Evolutionary conservation across 306 rosid species (phyloP).

Genomic region (Quercus variabilis): DNA sequence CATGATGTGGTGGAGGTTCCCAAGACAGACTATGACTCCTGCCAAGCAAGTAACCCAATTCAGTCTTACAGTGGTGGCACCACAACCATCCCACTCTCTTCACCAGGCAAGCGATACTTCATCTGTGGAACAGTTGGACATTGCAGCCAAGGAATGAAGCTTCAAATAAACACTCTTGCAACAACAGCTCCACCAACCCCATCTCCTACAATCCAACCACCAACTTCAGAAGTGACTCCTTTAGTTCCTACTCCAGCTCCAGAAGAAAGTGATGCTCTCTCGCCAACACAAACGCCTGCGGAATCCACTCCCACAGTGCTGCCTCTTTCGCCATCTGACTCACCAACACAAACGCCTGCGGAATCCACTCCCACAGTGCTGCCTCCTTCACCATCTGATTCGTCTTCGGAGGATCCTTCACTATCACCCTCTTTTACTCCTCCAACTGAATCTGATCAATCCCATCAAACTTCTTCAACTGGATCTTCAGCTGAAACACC

Average conservation of each 20-base stretch:
- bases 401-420: neutral
- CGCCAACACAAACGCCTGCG: conserved; percentile 34
- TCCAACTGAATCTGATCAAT: conserved; percentile 28
- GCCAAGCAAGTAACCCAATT: conserved; percentile 49
- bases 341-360: conserved; percentile 32
- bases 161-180: conserved; percentile 64
- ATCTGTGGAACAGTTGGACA: conserved; percentile 73
- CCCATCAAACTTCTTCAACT: conserved; percentile 29
- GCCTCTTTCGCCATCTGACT: conserved; percentile 8
- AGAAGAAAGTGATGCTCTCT: conserved; percentile 14
- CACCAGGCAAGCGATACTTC: conserved; percentile 78
- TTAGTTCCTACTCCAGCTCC: conserved; percentile 37
- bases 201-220: conserved; percentile 28
- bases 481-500: conserved; percentile 36
- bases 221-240: conserved; percentile 15
- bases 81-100: conserved; percentile 56
- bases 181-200: conserved; percentile 29
- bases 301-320: conserved; percentile 12
- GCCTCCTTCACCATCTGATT: conserved; percentile 7
- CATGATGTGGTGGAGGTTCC: conserved; percentile 77
- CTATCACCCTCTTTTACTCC: conserved; percentile 36
- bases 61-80: conserved; percentile 54
- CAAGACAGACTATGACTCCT: conserved; percentile 64
- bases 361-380: conserved; percentile 12
- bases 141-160: conserved; percentile 76